Evolutionary conservation across 2,329 filamentous ascomycete genomes (phyloP).

Genomic region (Ploettnerulaceae sp.): DNA sequence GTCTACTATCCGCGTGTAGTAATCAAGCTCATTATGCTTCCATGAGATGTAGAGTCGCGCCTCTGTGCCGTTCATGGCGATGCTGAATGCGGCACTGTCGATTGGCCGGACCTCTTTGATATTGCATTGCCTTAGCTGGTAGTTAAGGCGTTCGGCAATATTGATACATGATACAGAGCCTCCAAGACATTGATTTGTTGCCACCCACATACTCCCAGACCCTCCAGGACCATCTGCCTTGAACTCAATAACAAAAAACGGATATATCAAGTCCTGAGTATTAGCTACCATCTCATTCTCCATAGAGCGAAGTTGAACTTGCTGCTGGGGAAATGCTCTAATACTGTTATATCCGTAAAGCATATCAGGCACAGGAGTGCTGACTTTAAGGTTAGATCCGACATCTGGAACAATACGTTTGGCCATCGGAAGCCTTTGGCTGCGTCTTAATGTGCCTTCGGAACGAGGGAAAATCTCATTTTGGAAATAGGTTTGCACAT

Average conservation of each 20-base stretch:
- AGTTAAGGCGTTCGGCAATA: constrained; percentile 27
- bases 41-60: constrained; percentile 33
- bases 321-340: constrained; percentile 22
- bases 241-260: constrained; percentile 34
- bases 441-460: constrained; percentile 15
- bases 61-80: constrained; percentile 32
- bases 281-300: constrained; percentile 22
- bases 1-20: constrained; percentile 30
- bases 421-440: constrained; percentile 20
- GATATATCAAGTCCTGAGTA: constrained; percentile 20
- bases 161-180: constrained; percentile 34
- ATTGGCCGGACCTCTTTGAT: constrained; percentile 22
- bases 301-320: constrained; percentile 25
- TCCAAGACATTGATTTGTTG: constrained; percentile 37
- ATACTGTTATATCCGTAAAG: constrained; percentile 25
- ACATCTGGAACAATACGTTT: constrained; percentile 17
- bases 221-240: constrained; percentile 30
- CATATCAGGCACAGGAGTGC: constrained; percentile 25
- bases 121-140: constrained; percentile 19
- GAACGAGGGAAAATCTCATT: constrained; percentile 20
- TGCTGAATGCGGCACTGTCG: constrained; percentile 32
- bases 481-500: constrained; percentile 24
- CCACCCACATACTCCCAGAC: constrained; percentile 33
- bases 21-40: constrained; percentile 34
- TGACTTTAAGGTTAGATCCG: constrained; percentile 22